Conservation (phyloP, 257 asterid species). For the Primulina huaijiensis region DNA sequence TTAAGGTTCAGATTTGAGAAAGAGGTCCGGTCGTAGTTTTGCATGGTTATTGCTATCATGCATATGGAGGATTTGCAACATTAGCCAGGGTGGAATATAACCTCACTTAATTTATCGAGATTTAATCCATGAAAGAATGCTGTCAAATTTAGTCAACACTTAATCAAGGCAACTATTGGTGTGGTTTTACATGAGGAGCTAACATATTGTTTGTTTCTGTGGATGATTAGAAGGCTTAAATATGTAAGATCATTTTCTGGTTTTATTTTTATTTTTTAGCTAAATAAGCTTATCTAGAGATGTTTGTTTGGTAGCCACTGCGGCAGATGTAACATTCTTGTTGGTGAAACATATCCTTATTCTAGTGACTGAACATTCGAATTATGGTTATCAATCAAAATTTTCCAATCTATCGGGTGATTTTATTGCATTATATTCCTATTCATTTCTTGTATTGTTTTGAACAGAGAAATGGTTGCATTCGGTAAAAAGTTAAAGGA, state of each 20-base stretch:
- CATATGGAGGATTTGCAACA: neutral
- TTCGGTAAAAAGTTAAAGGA: slow-evolving; percentile 91
- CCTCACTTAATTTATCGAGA: neutral
- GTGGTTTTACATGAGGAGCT: neutral
- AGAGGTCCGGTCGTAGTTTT: neutral
- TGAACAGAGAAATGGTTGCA: slow-evolving; percentile 69
- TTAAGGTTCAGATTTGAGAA: neutral
- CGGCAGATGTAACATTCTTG: neutral
- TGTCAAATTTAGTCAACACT: neutral
- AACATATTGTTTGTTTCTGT: neutral
- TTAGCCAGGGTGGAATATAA: neutral
- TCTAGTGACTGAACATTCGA: neutral
- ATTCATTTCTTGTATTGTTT: slow-evolving; percentile 13
- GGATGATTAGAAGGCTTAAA: neutral
- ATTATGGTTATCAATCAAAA: neutral
- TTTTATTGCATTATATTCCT: neutral
- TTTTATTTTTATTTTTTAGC: no score
- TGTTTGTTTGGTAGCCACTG: neutral
- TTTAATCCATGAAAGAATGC: neutral
- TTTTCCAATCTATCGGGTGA: neutral
- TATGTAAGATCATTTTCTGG: neutral
- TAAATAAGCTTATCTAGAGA: neutral
- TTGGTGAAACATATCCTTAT: neutral
- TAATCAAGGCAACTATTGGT: neutral
- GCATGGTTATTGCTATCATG: neutral